Percentiles rank a stretch among this genome's conserved stretches.
Conservation (phyloP, 805 yeast genomes). For the Tetrapisispora nanseiensis region DNA sequence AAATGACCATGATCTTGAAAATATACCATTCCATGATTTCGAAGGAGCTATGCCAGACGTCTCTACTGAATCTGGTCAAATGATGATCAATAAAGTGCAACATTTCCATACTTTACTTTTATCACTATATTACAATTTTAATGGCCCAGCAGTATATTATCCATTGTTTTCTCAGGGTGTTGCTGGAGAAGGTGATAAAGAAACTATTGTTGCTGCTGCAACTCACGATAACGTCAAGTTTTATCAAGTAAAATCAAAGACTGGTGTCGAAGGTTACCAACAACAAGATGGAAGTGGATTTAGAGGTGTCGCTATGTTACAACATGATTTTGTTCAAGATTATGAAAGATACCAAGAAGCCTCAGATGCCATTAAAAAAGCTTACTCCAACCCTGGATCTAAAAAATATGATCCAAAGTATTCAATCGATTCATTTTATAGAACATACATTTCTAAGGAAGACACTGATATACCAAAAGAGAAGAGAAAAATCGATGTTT, state of each 20-base stretch:
- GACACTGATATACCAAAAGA: constrained; percentile 3
- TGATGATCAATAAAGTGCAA: constrained; percentile 48
- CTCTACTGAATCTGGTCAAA: constrained; percentile 63
- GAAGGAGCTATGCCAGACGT: constrained; percentile 62
- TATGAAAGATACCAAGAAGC: constrained; percentile 23
- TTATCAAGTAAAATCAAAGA: constrained; percentile 38
- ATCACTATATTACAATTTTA: constrained; percentile 54
- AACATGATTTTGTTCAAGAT: constrained; percentile 60
- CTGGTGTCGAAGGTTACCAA: constrained; percentile 32
- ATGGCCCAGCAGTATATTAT: constrained; percentile 60
- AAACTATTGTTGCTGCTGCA: constrained; percentile 62
- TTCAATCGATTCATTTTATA: constrained; percentile 5
- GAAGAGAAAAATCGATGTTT: constrained; percentile 13
- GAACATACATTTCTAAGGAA: constrained; percentile 7
- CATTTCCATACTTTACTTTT: constrained; percentile 52
- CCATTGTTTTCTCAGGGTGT: constrained; percentile 64
- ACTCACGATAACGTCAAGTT: constrained; percentile 37
- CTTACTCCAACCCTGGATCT: constrained; percentile 3
- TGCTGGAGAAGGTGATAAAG: constrained; percentile 76
- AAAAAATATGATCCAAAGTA: constrained; percentile 7
- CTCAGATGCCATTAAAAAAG: neutral
- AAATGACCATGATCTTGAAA: constrained; percentile 14
- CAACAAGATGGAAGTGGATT: constrained; percentile 26
- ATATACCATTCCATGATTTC: constrained; percentile 46
- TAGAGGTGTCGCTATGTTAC: constrained; percentile 72